Base-by-base conservation (phyloP, 495 filamentous ascomycete species). In the Peziza echinospora region DNA sequence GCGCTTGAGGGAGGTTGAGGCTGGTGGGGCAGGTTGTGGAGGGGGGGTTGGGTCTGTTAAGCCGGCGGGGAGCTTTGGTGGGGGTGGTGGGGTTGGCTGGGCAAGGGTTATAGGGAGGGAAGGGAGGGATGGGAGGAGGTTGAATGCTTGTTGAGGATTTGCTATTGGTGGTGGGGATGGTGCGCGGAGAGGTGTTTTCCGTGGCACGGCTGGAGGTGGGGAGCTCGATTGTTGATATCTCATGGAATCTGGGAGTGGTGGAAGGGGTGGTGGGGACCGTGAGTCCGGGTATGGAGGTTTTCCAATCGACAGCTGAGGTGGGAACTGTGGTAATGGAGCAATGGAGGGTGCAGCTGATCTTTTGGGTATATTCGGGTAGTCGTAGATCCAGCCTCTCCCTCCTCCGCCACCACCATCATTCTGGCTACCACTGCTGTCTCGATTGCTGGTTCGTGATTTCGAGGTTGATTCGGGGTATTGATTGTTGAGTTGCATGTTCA, bases 131-230 rank as follows among this genome's bases (percentile, higher is more conserved):
- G 47, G 45, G 16, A 22, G 26, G 10, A 24, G n/a, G 19, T 52
- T 39, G 26, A 37, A 48, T 26, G 7, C 17, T 28, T 23, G 40
- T 17, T 55, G 47, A 2, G 49, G 44, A 26, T 54, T 39, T 47
- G 60, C 64, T 54, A 58, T 62, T 51, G 56, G 65, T 46, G 47
- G 65, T 51, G 47, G 63, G 46, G 58, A 61, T 34, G 53, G 55
- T 8, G 41, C 26, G 23, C 34, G 30, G 24, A 54, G 54, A 34
- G 61, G 54, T 37, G 30, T 37, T 37, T 37, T 37, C 19, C 30
- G 30, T 37, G 30, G 30, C 30, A 37, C 30, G 3, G 30, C 13
- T 3, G 30, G 30, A 13, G 19, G 19, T 37, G 13, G 13, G 30
- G 30, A 5, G 30, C 19, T 4, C n/a, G n/a, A n/a, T n/a, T n/a